Percentiles rank a stretch among this genome's conserved stretches.
Evolutionary conservation across 192 early-diverging fungal species (phyloP).

Genomic region (Podila verticillata): DNA sequence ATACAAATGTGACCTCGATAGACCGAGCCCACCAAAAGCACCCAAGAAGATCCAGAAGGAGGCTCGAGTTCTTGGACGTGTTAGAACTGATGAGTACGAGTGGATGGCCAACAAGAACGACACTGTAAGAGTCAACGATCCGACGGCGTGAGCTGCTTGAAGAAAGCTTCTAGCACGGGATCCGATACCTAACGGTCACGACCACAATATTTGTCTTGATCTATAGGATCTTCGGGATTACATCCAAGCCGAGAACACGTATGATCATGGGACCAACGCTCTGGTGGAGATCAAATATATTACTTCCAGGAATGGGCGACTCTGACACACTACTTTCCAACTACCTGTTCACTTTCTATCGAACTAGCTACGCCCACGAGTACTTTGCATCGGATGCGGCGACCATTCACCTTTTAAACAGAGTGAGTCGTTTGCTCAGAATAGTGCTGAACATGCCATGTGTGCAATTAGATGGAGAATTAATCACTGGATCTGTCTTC

Average conservation of each 20-base stretch:
- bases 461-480: too few species aligned
- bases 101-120: slow-evolving; percentile 65
- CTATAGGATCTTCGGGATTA: slow-evolving; percentile 54
- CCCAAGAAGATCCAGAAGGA: slow-evolving; percentile 53
- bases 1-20: background rate
- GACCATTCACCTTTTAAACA: slow-evolving; percentile 38
- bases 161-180: too few species aligned
- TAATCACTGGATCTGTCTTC: background rate
- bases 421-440: slow-evolving; percentile 5
- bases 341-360: background rate
- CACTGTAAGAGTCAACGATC: slow-evolving; percentile 32
- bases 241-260: slow-evolving; percentile 64
- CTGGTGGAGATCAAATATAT: background rate
- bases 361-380: slow-evolving; percentile 39
- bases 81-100: slow-evolving; percentile 58
- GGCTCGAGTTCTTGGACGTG: slow-evolving; percentile 45
- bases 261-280: background rate
- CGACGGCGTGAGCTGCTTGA: too few species aligned
- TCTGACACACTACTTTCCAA: slow-evolving; percentile 15
- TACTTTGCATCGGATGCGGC: slow-evolving; percentile 43
- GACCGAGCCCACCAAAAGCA: slow-evolving; percentile 42
- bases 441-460: too few species aligned
- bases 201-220: background rate
- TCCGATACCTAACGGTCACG: background rate
- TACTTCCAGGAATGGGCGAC: slow-evolving; percentile 16